Evolutionary conservation across 495 filamentous ascomycete species (phyloP).

Genomic region (Penicillium antarcticum): DNA sequence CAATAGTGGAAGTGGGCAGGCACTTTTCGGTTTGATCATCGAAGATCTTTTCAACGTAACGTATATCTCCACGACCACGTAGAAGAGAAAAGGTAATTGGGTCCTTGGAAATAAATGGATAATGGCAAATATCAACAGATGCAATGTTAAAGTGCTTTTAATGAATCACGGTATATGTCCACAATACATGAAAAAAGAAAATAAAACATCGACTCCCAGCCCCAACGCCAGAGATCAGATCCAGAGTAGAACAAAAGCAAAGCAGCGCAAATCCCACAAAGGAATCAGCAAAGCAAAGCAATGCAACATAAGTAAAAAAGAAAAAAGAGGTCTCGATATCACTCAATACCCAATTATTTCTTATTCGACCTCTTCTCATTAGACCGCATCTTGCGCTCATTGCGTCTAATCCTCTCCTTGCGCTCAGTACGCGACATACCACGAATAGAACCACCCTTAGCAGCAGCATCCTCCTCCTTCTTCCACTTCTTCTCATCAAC

Average conservation of each 20-base stretch:
- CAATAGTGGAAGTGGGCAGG: slow-evolving; percentile 21
- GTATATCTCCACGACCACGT: background rate
- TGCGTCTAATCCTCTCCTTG: slow-evolving; percentile 61
- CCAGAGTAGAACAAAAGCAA: slow-evolving; percentile 1
- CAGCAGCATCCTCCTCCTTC: slow-evolving; percentile 58
- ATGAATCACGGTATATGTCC: slow-evolving; percentile 7
- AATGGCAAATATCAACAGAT: slow-evolving; percentile 1
- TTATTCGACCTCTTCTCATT: slow-evolving; percentile 59
- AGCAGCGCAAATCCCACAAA: background rate
- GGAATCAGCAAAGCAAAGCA: slow-evolving; percentile 3
- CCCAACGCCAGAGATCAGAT: slow-evolving; percentile 21
- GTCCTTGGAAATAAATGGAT: slow-evolving; percentile 8
- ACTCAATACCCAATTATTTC: slow-evolving; percentile 9
- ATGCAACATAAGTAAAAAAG: slow-evolving; percentile 3
- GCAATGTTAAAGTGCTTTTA: slow-evolving; percentile 24
- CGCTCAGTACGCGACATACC: slow-evolving; percentile 62
- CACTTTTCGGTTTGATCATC: slow-evolving; percentile 20
- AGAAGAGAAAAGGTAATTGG: background rate
- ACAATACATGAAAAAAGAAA: slow-evolving; percentile 12
- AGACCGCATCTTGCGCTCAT: slow-evolving; percentile 66
- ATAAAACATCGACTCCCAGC: slow-evolving; percentile 23
- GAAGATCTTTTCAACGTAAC: slow-evolving; percentile 6
- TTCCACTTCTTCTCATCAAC: slow-evolving; percentile 70
- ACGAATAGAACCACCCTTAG: slow-evolving; percentile 56
- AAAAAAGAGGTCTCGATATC: background rate